Evolutionary conservation across 163 green algal genomes (phyloP), one percentile per base, ranked within the genome.

Genomic region (Scenedesmus sp.): DNA sequence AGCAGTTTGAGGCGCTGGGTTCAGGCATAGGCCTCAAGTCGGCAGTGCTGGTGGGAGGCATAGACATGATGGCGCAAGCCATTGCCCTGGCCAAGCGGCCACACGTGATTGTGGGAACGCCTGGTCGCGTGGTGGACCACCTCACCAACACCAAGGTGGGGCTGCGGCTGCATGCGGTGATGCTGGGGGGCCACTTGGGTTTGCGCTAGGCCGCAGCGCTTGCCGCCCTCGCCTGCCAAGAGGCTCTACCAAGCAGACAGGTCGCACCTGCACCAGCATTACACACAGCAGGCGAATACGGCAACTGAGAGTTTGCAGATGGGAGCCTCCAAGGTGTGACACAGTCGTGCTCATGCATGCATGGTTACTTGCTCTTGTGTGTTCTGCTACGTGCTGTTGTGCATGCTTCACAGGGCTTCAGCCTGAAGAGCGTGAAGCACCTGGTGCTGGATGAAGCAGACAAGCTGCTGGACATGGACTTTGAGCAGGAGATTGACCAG

Each of bases 381-480:
- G 3, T 61, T 1, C 81, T 81, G 53, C 56, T 40, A 18, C 3
- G 2, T 84, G 22, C n/a, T 84, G 22, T 51, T 35, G 24, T 51
- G 2, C 35, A 20, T 68, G 12, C 18, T 46, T 2, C 37, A n/a
- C 94, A 96, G 94, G 95, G 95, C 44, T 97, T 97, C 93, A 95
- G 35, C 68, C 92, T 99, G 35, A 96, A 96, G 88, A 82, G 72
- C 30, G 91, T 99, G 40, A 97, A 97, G 93, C 97, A 99, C 93
- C 93, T 99, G 85, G 97, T 99, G 82, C 94, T 99, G 82, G 98
- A 99, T 90, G 98, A 99, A 95, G 98, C 98, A 2, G 98, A 99
- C 94, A 97, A 99, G 85, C 96, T 99, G 90, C 95, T 99, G 43
- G 99, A 99, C 95, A 99, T 99, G 97, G 98, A 99, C 94, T 99